phyloP scores from a whole-genome alignment of 192 early-diverging fungal species.

The Spizellomyces punctatus region DNA sequence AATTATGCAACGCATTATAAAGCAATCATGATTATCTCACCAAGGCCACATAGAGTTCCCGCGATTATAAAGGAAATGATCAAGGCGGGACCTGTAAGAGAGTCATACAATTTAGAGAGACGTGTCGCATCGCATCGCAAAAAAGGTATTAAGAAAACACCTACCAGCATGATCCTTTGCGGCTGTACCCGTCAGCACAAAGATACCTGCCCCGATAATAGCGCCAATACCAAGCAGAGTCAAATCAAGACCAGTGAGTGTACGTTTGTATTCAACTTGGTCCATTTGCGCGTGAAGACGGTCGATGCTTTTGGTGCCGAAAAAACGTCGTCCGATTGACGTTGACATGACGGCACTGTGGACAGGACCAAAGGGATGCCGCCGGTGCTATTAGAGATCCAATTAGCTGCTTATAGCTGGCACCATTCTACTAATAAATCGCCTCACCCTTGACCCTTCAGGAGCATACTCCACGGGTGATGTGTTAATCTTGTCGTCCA shows the following conservation, averaged over 20 bases:
- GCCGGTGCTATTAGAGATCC: background rate
- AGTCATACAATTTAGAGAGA: no score
- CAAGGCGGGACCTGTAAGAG: slow-evolving; percentile 68
- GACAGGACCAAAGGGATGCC: slow-evolving; percentile 1
- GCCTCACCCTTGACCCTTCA: no score
- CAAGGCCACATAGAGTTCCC: slow-evolving; percentile 68
- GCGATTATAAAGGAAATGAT: slow-evolving; percentile 81
- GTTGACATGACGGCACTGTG: slow-evolving; percentile 2
- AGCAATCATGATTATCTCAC: background rate
- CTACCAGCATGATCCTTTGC: slow-evolving; percentile 65
- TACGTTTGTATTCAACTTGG: slow-evolving; percentile 30
- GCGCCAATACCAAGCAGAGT: slow-evolving; percentile 70
- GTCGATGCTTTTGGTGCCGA: slow-evolving; percentile 7
- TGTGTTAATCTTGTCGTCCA: no score
- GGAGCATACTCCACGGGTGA: no score
- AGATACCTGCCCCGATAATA: slow-evolving; percentile 83
- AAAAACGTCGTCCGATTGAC: slow-evolving; percentile 1
- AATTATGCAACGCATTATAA: background rate
- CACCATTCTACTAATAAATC: no score
- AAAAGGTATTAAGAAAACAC: no score
- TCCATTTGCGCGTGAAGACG: background rate
- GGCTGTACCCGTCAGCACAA: slow-evolving; percentile 73
- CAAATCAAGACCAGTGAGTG: slow-evolving; percentile 63
- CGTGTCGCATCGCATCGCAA: no score
- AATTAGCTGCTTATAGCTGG: no score